phyloP scores from a whole-genome alignment of 768 basidiomycete species.

The Terana coerulea region DNA sequence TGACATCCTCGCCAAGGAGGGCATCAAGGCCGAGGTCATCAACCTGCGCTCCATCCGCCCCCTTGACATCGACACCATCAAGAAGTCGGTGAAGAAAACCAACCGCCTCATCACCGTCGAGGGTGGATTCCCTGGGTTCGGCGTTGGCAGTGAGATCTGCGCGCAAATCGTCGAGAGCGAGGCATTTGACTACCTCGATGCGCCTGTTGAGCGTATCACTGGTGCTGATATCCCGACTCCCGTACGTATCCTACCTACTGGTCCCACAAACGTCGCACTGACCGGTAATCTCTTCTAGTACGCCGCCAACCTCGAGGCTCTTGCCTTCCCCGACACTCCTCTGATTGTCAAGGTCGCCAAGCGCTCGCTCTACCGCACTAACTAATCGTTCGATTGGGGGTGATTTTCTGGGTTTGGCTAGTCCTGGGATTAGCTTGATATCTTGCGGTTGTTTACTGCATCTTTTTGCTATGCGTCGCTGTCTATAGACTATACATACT shows the following conservation, averaged over 20 bases:
- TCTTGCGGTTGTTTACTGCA: not conserved
- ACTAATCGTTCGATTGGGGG: constrained; percentile 40
- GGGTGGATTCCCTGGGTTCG: constrained; percentile 97
- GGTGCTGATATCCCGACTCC: constrained; percentile 98
- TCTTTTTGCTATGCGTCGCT: not conserved
- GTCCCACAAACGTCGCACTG: constrained; percentile 11
- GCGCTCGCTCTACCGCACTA: constrained; percentile 87
- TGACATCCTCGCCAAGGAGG: constrained; percentile 89
- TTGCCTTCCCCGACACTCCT: constrained; percentile 91
- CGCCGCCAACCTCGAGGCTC: constrained; percentile 81
- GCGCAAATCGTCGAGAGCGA: constrained; percentile 97
- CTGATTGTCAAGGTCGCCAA: constrained; percentile 93
- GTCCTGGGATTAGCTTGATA: too few species aligned
- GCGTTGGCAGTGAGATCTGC: constrained; percentile 97
- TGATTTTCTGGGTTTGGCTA: not conserved
- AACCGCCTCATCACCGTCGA: constrained; percentile 93
- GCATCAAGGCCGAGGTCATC: constrained; percentile 96
- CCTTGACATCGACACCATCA: constrained; percentile 96
- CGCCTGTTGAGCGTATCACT: constrained; percentile 95
- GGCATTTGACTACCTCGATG: constrained; percentile 98
- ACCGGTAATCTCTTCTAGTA: constrained; percentile 53
- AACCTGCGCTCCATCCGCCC: constrained; percentile 96
- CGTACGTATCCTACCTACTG: constrained; percentile 42
- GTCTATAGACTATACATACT: constrained; percentile 5
- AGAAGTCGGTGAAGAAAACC: constrained; percentile 96